phyloP scores from a whole-genome alignment of 192 early-diverging fungal genomes.

The Backusella sp. region DNA sequence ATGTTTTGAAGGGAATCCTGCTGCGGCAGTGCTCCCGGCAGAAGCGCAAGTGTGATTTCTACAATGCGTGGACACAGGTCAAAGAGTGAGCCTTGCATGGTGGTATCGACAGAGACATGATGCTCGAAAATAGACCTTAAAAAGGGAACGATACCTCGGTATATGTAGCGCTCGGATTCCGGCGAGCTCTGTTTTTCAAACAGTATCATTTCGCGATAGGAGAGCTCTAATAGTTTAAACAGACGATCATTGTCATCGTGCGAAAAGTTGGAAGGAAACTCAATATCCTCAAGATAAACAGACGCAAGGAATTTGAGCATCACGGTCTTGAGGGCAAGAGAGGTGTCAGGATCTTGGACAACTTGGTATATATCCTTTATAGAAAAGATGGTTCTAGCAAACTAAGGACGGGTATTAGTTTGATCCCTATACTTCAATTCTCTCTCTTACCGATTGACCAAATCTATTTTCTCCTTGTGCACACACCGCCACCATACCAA shows the following conservation, averaged over 20 bases:
- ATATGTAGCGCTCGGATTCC: background rate
- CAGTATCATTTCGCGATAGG: background rate
- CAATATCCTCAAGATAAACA: conserved; percentile 23
- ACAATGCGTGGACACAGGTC: conserved; percentile 7
- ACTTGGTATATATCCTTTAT: conserved; percentile 11
- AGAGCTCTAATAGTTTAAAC: background rate
- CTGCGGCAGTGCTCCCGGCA: background rate
- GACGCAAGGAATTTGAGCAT: conserved; percentile 16
- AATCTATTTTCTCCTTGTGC: conserved; percentile 27
- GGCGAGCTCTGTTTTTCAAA: background rate
- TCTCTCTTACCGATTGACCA: conserved; percentile 22
- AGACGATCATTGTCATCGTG: conserved; percentile 8
- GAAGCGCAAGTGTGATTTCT: background rate
- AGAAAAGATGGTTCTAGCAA: conserved; percentile 25
- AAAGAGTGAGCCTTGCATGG: background rate
- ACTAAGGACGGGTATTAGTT: background rate
- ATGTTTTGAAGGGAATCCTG: background rate
- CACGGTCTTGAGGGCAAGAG: conserved; percentile 6
- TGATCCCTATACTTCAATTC: no score
- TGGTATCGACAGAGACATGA: conserved; percentile 19
- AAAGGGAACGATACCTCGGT: conserved; percentile 16
- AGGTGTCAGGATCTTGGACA: background rate
- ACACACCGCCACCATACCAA: conserved; percentile 20
- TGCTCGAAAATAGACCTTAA: conserved; percentile 21
- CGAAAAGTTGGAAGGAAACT: conserved; percentile 3